Evolutionary conservation across 1,139 yeast species (phyloP).

Genomic region (Pichia sp.): DNA sequence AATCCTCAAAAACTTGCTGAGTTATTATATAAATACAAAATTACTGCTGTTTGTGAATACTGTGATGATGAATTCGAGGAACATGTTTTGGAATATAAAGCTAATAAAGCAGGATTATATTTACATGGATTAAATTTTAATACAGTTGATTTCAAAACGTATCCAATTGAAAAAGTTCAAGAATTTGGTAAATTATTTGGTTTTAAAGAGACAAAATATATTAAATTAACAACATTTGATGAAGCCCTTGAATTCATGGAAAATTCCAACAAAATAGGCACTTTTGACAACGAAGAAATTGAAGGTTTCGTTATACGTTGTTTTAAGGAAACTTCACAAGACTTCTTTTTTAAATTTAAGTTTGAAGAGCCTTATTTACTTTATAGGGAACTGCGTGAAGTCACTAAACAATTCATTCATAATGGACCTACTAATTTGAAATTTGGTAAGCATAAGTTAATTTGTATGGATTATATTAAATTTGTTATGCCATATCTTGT

Average conservation of each 20-base stretch:
- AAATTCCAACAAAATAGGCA: slow-evolving; percentile 58
- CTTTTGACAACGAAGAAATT: slow-evolving; percentile 62
- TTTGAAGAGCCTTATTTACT: slow-evolving; percentile 92
- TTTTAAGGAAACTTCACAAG: slow-evolving; percentile 30
- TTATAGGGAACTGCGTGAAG: slow-evolving; percentile 88
- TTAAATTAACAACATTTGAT: slow-evolving; percentile 34
- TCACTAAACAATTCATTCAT: slow-evolving; percentile 56
- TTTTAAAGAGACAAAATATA: slow-evolving; percentile 50
- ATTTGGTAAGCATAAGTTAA: slow-evolving; percentile 47
- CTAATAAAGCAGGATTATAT: slow-evolving; percentile 70
- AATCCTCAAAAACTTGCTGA: slow-evolving; percentile 48
- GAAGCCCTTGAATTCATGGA: slow-evolving; percentile 48
- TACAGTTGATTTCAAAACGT: slow-evolving; percentile 55
- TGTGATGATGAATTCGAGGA: slow-evolving; percentile 95
- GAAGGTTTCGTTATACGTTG: slow-evolving; percentile 94
- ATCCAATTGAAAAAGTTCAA: slow-evolving; percentile 53
- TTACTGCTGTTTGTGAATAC: slow-evolving; percentile 86
- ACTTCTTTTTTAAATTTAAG: slow-evolving; percentile 84
- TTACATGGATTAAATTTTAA: slow-evolving; percentile 83
- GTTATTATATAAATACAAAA: slow-evolving; percentile 42
- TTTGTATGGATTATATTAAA: slow-evolving; percentile 62
- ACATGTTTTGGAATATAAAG: slow-evolving; percentile 74
- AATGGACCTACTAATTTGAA: slow-evolving; percentile 39
- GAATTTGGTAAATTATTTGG: slow-evolving; percentile 67
- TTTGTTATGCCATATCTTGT: slow-evolving; percentile 55